phyloP scores from a whole-genome alignment of 2,329 filamentous ascomycete species.

The Fusarium albidum region DNA sequence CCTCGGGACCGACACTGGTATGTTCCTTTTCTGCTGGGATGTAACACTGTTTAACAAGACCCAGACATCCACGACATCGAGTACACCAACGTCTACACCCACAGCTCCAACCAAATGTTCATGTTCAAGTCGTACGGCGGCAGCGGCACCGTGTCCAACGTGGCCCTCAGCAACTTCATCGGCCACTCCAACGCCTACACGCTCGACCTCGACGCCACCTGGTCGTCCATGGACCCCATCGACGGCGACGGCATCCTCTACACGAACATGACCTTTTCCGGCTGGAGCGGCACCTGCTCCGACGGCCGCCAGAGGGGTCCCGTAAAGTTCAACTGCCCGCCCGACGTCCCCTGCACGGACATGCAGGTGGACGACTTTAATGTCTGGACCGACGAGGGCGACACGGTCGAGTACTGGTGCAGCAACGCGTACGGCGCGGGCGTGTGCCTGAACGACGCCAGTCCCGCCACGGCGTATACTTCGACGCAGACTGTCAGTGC shows the following conservation, averaged over 20 bases:
- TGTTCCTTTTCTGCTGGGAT: too few relatives aligned
- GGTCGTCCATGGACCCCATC: conserved; percentile 26
- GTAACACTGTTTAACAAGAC: not conserved
- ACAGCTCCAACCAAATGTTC: conserved; percentile 35
- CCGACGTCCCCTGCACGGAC: conserved; percentile 28
- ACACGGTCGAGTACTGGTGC: conserved; percentile 26
- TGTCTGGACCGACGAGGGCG: conserved; percentile 23
- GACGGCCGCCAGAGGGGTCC: conserved; percentile 29
- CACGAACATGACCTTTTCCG: conserved; percentile 32
- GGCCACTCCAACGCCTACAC: conserved; percentile 36
- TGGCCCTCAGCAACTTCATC: conserved; percentile 30
- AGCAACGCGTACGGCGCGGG: conserved; percentile 32
- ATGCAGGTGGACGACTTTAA: conserved; percentile 31
- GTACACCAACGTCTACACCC: conserved; percentile 35
- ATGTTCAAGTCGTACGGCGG: conserved; percentile 37
- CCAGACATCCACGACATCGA: conserved; percentile 26
- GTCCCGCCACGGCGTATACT: conserved; percentile 14
- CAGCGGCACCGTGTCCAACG: conserved; percentile 31
- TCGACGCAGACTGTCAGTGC: conserved; percentile 26
- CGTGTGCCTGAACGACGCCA: conserved; percentile 22
- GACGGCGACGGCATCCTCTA: conserved; percentile 29
- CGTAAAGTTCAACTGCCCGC: conserved; percentile 34
- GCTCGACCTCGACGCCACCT: conserved; percentile 29
- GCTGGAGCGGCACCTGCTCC: conserved; percentile 33
- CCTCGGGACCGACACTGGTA: conserved; percentile 15